Conservation (phyloP, 1,139 yeast genomes). For the Saccharomyces hybrid region DNA sequence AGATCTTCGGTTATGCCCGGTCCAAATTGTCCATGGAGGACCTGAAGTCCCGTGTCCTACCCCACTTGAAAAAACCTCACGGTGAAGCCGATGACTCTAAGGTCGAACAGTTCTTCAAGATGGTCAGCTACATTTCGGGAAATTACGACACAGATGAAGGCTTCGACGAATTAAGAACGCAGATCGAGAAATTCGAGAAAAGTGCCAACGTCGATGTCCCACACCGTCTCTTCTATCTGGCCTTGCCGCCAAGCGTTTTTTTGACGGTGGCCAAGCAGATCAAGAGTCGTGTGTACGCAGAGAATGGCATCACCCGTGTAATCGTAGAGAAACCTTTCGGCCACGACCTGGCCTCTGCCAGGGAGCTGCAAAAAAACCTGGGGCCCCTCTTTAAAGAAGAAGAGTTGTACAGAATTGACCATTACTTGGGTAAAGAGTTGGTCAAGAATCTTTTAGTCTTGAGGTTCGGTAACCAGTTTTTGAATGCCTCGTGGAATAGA, state of each 20-base stretch:
- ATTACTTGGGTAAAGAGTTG: constrained; percentile 95
- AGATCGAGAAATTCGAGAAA: constrained; percentile 54
- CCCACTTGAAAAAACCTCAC: constrained; percentile 54
- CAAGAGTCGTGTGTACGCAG: constrained; percentile 61
- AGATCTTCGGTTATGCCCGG: constrained; percentile 89
- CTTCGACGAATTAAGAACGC: constrained; percentile 47
- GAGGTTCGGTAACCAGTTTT: constrained; percentile 82
- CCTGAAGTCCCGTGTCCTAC: constrained; percentile 56
- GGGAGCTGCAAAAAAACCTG: constrained; percentile 66
- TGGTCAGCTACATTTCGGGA: constrained; percentile 66
- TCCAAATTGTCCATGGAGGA: constrained; percentile 63
- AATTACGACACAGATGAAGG: constrained; percentile 77
- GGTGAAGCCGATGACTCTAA: constrained; percentile 38
- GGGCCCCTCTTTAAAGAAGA: constrained; percentile 86
- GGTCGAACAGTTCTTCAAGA: constrained; percentile 55
- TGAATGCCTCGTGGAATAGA: constrained; percentile 82
- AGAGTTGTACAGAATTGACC: constrained; percentile 92
- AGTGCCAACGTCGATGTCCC: constrained; percentile 41
- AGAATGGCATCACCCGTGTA: constrained; percentile 64
- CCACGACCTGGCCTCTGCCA: constrained; percentile 72
- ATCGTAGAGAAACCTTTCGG: constrained; percentile 98
- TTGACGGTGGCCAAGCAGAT: constrained; percentile 68
- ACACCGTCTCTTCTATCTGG: constrained; percentile 81
- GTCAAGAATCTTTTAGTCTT: constrained; percentile 85
- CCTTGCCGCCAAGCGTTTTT: constrained; percentile 91